phyloP scores from a whole-genome alignment of 352 stramenopile genomes.

The Halophytophthora polymorphica region DNA sequence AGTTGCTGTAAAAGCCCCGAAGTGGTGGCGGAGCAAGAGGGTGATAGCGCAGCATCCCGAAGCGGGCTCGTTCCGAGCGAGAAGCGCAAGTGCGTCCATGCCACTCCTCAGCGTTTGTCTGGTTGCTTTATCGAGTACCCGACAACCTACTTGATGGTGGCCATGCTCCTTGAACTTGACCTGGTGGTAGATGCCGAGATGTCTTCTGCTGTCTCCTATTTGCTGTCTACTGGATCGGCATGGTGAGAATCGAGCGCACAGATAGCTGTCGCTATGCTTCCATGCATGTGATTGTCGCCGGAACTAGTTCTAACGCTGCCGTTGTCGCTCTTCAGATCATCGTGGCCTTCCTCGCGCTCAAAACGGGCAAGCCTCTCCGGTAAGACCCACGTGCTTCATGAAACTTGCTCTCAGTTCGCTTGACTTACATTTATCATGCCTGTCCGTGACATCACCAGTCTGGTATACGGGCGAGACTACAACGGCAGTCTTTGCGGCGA shows the following conservation, averaged over 20 bases:
- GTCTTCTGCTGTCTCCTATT: slow-evolving; percentile 80
- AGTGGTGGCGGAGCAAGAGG: slow-evolving; percentile 15
- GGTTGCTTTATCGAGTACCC: too few relatives aligned
- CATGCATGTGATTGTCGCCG: not conserved
- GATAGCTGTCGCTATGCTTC: not conserved
- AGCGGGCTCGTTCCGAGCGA: slow-evolving; percentile 21
- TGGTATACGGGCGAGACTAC: slow-evolving; percentile 83
- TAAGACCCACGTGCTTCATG: slow-evolving; percentile 6
- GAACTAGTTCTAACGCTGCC: not conserved
- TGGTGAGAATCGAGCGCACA: slow-evolving; percentile 29
- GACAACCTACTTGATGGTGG: too few relatives aligned
- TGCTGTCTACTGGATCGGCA: slow-evolving; percentile 83
- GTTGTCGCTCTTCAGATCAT: slow-evolving; percentile 25
- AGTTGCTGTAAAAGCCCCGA: slow-evolving; percentile 21
- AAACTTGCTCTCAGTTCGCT: not conserved
- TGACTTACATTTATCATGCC: not conserved
- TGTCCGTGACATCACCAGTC: slow-evolving; percentile 15
- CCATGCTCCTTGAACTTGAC: not conserved
- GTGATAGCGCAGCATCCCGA: not conserved
- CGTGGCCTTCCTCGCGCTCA: slow-evolving; percentile 57
- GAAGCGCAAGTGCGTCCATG: slow-evolving; percentile 26
- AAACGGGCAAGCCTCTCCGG: slow-evolving; percentile 63
- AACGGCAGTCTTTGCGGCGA: slow-evolving; percentile 78
- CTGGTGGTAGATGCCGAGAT: slow-evolving; percentile 59
- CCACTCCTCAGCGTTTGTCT: too few relatives aligned